Conservation (phyloP, 768 basidiomycete genomes). For the Hortiboletus campestris region DNA sequence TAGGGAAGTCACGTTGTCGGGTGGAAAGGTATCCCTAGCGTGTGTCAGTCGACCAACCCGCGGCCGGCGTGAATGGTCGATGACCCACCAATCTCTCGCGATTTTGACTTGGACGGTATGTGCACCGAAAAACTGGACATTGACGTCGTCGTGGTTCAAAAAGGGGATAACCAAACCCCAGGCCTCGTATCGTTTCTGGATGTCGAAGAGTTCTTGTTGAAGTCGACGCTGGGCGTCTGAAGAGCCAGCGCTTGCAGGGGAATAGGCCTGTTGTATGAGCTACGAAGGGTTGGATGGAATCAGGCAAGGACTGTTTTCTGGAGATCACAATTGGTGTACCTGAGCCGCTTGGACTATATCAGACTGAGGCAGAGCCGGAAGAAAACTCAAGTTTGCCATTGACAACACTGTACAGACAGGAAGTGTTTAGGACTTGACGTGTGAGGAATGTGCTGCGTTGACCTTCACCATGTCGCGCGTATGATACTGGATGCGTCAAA, state of each 20-base stretch:
- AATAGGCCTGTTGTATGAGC: constrained; percentile 71
- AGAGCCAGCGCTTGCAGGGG: constrained; percentile 47
- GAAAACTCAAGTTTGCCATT: too few relatives aligned
- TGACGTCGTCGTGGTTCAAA: constrained; percentile 65
- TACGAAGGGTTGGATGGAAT: constrained; percentile 27
- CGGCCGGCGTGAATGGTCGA: background rate
- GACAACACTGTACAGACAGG: too few relatives aligned
- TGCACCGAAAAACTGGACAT: constrained; percentile 93
- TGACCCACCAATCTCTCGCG: constrained; percentile 79
- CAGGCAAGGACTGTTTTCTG: constrained; percentile 4
- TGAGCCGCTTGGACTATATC: constrained; percentile 60
- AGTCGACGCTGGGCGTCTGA: constrained; percentile 60
- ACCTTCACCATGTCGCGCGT: too few relatives aligned
- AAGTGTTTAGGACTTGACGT: background rate
- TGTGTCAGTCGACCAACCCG: constrained; percentile 2
- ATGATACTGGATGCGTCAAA: too few relatives aligned
- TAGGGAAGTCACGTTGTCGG: constrained; percentile 54
- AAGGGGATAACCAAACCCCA: constrained; percentile 85
- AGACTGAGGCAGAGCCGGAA: constrained; percentile 35
- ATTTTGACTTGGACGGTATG: constrained; percentile 95
- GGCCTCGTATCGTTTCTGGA: constrained; percentile 73
- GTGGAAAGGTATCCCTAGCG: constrained; percentile 71
- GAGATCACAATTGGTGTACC: constrained; percentile 40
- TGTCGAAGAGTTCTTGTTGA: constrained; percentile 72
- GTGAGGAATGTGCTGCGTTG: background rate